Evolutionary conservation across 78 protist species (phyloP).

Genomic region (Parvularia atlantis): DNA sequence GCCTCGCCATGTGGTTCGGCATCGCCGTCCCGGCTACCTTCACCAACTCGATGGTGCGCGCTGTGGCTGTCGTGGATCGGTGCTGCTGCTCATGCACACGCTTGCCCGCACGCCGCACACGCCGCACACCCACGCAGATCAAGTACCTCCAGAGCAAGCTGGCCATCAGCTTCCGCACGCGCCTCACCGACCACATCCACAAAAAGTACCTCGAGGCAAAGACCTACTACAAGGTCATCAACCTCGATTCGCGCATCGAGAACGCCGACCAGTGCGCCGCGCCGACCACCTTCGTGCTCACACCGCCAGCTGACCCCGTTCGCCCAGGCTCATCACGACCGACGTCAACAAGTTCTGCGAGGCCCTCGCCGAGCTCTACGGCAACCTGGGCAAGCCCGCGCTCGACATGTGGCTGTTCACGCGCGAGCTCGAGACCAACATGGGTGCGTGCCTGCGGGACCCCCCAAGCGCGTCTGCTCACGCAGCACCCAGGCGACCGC

Average conservation of each 20-base stretch:
- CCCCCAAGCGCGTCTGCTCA: too few relatives aligned
- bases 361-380: conserved; percentile 17
- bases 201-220: background rate
- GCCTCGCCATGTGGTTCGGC: conserved; percentile 18
- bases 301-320: background rate
- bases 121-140: conserved; percentile 4
- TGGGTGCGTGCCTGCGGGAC: too few relatives aligned
- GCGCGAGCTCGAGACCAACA: background rate
- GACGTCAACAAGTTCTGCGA: conserved; percentile 11
- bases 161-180: conserved; percentile 29
- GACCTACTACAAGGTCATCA: conserved; percentile 10
- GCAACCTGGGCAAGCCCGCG: conserved; percentile 27
- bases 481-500: background rate
- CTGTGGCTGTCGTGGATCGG: too few relatives aligned
- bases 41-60: conserved; percentile 12
- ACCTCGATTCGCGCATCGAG: conserved; percentile 21
- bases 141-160: conserved; percentile 17
- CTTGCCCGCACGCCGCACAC: too few relatives aligned
- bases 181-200: conserved; percentile 12
- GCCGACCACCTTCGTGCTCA: background rate
- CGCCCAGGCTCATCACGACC: background rate
- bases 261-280: background rate
- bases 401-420: conserved; percentile 27
- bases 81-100: too few relatives aligned
- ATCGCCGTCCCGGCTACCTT: conserved; percentile 28